Evolutionary conservation across 768 basidiomycete species (phyloP).

Genomic region (Pseudohyphozyma bogoriensis): DNA sequence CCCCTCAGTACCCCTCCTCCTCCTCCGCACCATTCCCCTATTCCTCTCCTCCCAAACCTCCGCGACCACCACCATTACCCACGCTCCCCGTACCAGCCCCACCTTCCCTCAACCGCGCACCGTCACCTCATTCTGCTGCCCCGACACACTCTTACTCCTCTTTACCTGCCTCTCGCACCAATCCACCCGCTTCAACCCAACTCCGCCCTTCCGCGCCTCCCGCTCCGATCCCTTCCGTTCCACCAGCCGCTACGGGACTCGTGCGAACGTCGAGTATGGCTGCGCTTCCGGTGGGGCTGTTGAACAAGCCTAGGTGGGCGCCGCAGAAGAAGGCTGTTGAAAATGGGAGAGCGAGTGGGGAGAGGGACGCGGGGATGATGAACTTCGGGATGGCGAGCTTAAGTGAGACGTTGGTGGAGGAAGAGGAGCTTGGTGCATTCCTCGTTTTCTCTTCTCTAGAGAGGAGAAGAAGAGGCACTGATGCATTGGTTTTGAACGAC

Average conservation of each 20-base stretch:
- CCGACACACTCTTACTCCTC: no score
- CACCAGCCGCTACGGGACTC: background rate
- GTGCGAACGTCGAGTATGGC: background rate
- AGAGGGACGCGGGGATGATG: background rate
- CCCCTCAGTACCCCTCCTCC: background rate
- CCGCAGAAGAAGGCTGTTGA: background rate
- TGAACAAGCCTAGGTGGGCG: background rate
- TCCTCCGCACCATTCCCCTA: background rate
- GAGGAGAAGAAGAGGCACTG: background rate
- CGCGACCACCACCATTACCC: background rate
- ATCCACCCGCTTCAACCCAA: background rate
- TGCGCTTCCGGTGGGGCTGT: background rate
- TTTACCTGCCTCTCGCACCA: background rate
- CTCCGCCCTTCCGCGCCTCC: background rate
- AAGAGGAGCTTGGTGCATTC: background rate
- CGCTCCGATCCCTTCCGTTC: background rate
- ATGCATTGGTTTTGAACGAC: background rate
- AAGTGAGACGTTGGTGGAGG: conserved; percentile 1
- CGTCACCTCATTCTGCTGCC: no score
- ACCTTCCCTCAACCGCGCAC: background rate
- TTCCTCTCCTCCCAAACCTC: background rate
- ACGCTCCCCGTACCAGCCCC: background rate
- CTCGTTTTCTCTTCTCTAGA: background rate
- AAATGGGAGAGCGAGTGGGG: background rate
- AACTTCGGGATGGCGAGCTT: background rate